Evolutionary conservation across 345 rosid genomes (phyloP), one percentile per base, ranked within the genome.

Genomic region (Sisymbrium altissimum): DNA sequence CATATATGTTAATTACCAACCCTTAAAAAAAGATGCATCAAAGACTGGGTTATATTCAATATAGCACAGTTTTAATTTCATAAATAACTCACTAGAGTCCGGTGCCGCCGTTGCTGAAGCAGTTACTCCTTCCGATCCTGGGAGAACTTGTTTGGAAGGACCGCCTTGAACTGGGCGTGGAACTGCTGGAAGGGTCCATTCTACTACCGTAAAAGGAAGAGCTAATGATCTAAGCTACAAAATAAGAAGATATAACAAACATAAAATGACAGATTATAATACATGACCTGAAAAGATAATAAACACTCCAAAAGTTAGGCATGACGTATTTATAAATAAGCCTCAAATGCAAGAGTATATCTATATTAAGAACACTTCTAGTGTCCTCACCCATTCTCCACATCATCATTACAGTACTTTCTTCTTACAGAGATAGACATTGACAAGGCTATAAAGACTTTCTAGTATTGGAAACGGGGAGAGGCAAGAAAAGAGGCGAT

Each of bases 141-240:
- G 46, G 7, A 80, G 72, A 36, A 78, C 67, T 71, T 86, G 93
- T 74, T 78, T 82, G 57, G 89, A 78, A 41, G 85, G 85, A 70
- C 77, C 84, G 75, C 77, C 81, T 81, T 81, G 93, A 78, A 65
- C 80, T 80, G 92, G 88, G 64, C 87, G 84, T 9, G 97, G 99
- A 84, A 88, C 89, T 68, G 98, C 85, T 68, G 99, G 99, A 80
- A 95, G 99, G 67, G 97, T 95, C 99, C 97, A 95, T 84, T 95
- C 99, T 85, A 95, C 81, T 75, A 92, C 98, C 72, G 99, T 89
- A 89, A 95, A 95, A 76, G 97, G 97, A 84, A 94, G 97, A 79
- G 98, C 98, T 86, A 95, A 87, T 73, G 99, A 92, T 92, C 99
- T 92, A 91, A 95, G 97, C 99, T 95, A 95, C 90, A 89, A 79